Evolutionary conservation across 2,329 filamentous ascomycete genomes (phyloP).

Genomic region (Botrytis deweyae): DNA sequence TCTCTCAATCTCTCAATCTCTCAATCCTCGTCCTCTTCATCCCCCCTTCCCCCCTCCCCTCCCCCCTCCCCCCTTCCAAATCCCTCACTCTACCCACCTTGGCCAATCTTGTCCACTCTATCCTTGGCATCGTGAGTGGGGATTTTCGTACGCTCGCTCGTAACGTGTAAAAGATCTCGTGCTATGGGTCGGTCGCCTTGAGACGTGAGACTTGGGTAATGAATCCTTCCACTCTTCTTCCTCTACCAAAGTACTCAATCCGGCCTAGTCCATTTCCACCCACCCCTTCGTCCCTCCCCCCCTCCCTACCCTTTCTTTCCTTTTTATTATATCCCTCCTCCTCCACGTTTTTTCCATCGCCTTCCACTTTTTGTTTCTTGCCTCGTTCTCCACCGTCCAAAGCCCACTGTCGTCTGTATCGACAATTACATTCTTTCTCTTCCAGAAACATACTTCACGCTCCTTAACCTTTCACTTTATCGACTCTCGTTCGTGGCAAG

Average conservation of each 20-base stretch:
- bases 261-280: background rate
- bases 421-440: slow-evolving; percentile 11
- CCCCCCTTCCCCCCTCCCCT: background rate
- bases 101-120: background rate
- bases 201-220: background rate
- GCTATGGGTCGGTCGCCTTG: background rate
- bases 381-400: background rate
- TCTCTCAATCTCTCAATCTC: background rate
- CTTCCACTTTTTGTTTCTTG: slow-evolving; percentile 7
- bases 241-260: background rate
- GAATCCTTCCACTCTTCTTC: slow-evolving; percentile 6
- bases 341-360: background rate
- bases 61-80: background rate
- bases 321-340: background rate
- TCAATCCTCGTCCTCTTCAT: too few species aligned
- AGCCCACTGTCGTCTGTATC: background rate
- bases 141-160: background rate
- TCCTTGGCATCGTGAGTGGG: slow-evolving; percentile 17
- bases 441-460: slow-evolving; percentile 14
- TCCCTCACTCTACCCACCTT: background rate
- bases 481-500: slow-evolving; percentile 9
- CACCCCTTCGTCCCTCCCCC: too few species aligned
- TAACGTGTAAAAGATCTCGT: background rate
- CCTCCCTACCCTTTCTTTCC: background rate
- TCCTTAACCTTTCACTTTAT: background rate